Conservation (phyloP, 139 green algal species). For the Chlamydomonas sphaeroides region DNA sequence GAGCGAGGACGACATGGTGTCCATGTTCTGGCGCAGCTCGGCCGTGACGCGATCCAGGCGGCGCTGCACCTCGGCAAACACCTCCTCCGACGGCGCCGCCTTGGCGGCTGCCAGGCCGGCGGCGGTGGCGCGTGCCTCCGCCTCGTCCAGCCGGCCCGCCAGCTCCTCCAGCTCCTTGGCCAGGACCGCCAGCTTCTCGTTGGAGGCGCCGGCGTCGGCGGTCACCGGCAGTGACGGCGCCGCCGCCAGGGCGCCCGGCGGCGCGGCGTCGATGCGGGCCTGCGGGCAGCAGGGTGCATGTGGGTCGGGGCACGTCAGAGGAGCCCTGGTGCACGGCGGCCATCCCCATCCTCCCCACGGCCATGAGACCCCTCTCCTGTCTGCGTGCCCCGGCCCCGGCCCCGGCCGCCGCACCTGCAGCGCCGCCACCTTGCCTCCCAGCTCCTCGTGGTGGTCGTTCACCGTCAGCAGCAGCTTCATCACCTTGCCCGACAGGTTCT, state of each 20-base stretch:
- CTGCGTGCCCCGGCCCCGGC: neutral
- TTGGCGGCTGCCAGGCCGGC: neutral
- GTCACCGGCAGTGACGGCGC: neutral
- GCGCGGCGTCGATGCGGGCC: neutral
- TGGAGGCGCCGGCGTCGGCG: neutral
- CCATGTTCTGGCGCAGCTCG: constrained; percentile 15
- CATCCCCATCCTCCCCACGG: no score
- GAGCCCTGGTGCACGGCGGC: no score
- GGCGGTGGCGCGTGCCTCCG: neutral
- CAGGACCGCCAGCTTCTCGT: neutral
- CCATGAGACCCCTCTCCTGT: no score
- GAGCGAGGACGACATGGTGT: neutral
- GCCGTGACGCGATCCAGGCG: constrained; percentile 10
- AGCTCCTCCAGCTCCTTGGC: constrained; percentile 7
- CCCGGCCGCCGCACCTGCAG: neutral
- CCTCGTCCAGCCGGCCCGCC: neutral
- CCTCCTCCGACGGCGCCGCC: neutral
- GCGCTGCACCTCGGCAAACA: constrained; percentile 9
- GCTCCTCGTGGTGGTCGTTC: neutral
- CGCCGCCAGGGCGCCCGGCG: neutral
- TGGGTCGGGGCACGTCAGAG: no score
- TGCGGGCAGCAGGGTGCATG: no score
- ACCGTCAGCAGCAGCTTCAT: neutral
- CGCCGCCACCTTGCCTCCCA: neutral
- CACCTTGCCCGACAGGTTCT: neutral